Evolutionary conservation across 2,329 filamentous ascomycete genomes (phyloP).

Genomic region (Fusarium stilboides): DNA sequence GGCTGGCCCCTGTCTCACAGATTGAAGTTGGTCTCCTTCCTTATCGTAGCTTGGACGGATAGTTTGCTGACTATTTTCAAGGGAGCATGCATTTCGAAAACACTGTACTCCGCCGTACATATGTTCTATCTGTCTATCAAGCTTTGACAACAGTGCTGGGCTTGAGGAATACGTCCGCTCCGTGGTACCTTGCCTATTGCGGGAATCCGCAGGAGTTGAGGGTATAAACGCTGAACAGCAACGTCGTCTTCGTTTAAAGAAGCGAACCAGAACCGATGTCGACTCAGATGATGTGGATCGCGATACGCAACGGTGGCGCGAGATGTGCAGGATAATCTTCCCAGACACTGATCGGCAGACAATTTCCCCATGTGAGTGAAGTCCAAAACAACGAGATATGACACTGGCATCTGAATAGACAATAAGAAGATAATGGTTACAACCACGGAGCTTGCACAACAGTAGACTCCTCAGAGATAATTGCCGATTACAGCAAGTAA

Average conservation of each 20-base stretch:
- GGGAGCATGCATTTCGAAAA: conserved; percentile 2
- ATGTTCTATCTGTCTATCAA: background rate
- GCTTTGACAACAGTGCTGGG: background rate
- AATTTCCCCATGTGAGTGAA: conserved; percentile 3
- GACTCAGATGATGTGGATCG: background rate
- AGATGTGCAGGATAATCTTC: conserved; percentile 9
- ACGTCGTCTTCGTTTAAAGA: conserved; percentile 1
- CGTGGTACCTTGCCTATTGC: background rate
- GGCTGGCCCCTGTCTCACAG: background rate
- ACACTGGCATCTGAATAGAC: background rate
- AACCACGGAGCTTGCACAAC: background rate
- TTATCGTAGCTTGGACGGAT: background rate
- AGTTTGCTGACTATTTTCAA: background rate
- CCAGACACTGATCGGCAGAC: background rate
- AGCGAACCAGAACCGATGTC: background rate
- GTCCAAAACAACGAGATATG: background rate
- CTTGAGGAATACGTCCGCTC: background rate
- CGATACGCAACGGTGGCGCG: background rate
- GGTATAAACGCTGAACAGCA: conserved; percentile 7
- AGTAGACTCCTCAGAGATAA: background rate
- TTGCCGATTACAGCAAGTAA: conserved; percentile 4
- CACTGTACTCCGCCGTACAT: background rate
- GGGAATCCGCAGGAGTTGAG: background rate
- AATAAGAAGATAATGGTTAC: background rate
- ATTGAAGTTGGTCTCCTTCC: background rate